Conservation (phyloP, 768 basidiomycete species). For the Guyanaporus albipodus region DNA sequence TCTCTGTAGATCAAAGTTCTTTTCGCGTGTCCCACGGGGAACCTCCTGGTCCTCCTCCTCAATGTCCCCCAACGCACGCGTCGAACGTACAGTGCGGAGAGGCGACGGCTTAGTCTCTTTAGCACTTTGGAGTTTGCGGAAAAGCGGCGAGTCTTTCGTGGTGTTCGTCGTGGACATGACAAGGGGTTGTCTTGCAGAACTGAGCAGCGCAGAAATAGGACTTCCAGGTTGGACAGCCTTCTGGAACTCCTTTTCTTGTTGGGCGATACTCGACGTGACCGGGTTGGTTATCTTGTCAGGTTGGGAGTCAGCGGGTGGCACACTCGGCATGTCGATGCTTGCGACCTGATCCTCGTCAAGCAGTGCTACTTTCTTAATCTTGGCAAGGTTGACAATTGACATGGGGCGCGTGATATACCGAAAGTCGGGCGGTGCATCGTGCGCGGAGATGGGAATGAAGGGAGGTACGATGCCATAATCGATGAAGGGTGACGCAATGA, state of each 20-base stretch:
- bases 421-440: slow-evolving; percentile 74
- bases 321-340: slow-evolving; percentile 41
- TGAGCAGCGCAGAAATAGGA: slow-evolving; percentile 88
- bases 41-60: slow-evolving; percentile 40
- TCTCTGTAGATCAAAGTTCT: slow-evolving; percentile 40
- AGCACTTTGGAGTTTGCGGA: slow-evolving; percentile 56
- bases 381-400: slow-evolving; percentile 66
- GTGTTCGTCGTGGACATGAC: slow-evolving; percentile 56
- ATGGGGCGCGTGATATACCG: slow-evolving; percentile 55
- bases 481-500: slow-evolving; percentile 85
- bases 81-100: slow-evolving; percentile 40
- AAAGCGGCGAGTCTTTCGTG: slow-evolving; percentile 33
- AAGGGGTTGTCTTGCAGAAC: slow-evolving; percentile 83
- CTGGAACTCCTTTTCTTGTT: slow-evolving; percentile 96
- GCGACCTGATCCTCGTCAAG: slow-evolving; percentile 60
- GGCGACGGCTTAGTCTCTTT: slow-evolving; percentile 51
- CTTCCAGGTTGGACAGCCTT: slow-evolving; percentile 93
- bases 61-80: slow-evolving; percentile 43
- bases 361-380: slow-evolving; percentile 56
- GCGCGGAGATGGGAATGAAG: slow-evolving; percentile 76
- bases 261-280: slow-evolving; percentile 60
- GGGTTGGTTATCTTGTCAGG: slow-evolving; percentile 33
- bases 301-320: slow-evolving; percentile 17
- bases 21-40: slow-evolving; percentile 38
- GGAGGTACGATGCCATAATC: slow-evolving; percentile 73